Evolutionary conservation across 352 stramenopile species (phyloP), one percentile per base, ranked within the genome.

Genomic region (Pythium monospermum): DNA sequence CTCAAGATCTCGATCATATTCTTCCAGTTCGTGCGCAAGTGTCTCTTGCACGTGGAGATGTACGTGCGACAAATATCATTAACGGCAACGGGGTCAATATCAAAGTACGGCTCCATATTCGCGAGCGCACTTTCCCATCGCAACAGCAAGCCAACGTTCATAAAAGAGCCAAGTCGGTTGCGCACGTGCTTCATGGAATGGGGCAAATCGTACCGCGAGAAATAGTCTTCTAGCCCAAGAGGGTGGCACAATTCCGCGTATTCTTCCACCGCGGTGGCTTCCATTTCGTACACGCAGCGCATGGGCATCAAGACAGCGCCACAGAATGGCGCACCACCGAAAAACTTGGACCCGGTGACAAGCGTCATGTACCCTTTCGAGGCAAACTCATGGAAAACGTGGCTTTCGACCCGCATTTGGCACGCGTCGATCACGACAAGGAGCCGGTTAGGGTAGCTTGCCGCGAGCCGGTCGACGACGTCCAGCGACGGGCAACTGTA

Each of bases 281-380:
- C 82, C 63, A 96, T 83, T 53, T 95, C 85, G 36, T 78, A 75
- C 19, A 92, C 71, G 31, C 73, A 86, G 18, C 69, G 75, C 53
- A 83, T 83, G 0, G 86, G 83, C 53, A 95, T 60, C n/a, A 94
- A 51, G 40, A 95, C 76, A 3, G 78, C 81, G 47, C 86, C 86
- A 40, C 83, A 92, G 57, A 96, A 96, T 3, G 86, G 86, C 0
- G 81, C 83, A 6, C 83, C 86, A 15, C 71, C 83, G 44, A 90
- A 96, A 58, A 94, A 95, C 63, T 95, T 95, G 39, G 83, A 94
- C 25, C 83, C 85, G 3, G 86, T 96, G 19, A 89, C 69, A 13
- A 96, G 67, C 27, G 80, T 82, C 3, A 95, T 49, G 40, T 83
- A 94, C 3, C 81, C 79, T 18, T 74, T 77, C 18, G 53, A 40